Evolutionary conservation across 2,329 filamentous ascomycete genomes (phyloP), one percentile per base, ranked within the genome.

Genomic region (Diaporthe aspalathi): DNA sequence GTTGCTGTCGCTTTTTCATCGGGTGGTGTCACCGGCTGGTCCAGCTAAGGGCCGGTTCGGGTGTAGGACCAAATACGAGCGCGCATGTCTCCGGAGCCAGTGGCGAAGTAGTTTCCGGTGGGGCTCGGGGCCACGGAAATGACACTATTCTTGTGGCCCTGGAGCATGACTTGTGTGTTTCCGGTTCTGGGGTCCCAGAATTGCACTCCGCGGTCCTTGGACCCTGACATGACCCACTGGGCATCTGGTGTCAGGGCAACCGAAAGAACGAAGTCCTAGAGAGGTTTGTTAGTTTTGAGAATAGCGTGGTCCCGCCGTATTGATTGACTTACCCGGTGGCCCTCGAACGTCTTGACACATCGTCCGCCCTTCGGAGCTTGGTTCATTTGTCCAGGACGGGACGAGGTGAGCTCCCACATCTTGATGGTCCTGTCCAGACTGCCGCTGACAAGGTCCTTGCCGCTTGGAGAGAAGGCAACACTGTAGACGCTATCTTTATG

Each of bases 401-500:
- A 54, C 92, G 89, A 27, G 92, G 89, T 69, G 89, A 99, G 88
- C 85, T 98, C 95, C 95, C 96, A 99, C 92, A 98, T 97, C 86
- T 98, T 97, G 86, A 98, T 98, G 0, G 95, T 98, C 87, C 97
- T 97, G 81, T 99, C 96, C 76, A 98, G 85, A 87, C 93, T 97
- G 74, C 96, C 96, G 77, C 93, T 97, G 79, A 98, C 95, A 50
- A 99, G 91, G 76, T 97, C 94, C 77, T 94, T 93, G 73, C 95
- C 95, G 77, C 93, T 95, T 35, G 96, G 96, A 17, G 95, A 95
- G 82, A 99, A 99, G 0, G 96, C 95, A 27, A 99, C 96, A 16
- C 92, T 95, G 82, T 98, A 98, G 27, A 98, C 96, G 76, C 93
- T 97, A 74, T 99, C 96, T 83, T 97, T 97, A 86, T 98, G 96